Evolutionary conservation across 768 basidiomycete genomes (phyloP), one percentile per base, ranked within the genome.

Genomic region (Mycena leptocephala): DNA sequence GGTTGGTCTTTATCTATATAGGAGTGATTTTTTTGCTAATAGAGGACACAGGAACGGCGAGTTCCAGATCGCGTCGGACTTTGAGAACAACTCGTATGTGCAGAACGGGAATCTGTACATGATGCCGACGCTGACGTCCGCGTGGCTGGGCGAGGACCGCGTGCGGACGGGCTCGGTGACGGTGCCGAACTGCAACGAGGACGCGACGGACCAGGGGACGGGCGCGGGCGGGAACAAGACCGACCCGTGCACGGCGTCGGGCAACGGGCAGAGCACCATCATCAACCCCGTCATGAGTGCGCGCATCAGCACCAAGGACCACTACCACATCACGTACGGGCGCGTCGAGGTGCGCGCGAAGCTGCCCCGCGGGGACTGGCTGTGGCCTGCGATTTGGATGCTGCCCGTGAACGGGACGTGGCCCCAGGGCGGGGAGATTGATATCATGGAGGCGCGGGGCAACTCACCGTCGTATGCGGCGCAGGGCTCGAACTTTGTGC

Each of bases 211-310:
- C n/a, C n/a, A n/a, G n/a, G n/a, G n/a, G n/a, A n/a, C n/a, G n/a
- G n/a, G n/a, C n/a, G n/a, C n/a, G n/a, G n/a, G n/a, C n/a, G n/a
- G n/a, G n/a, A 67, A 83, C 74, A 66, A 81, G 83, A 81, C 83
- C 80, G 83, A n/a, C n/a, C n/a, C 88, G 79, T 88, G 92, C 83
- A 79, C 84, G 79, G 87, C 87, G 78, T 56, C 85, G 77, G 63
- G 89, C 83, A 65, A 86, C 84, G 77, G 82, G 82, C 77, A 88
- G 80, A 80, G 88, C 69, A 80, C 88, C 1, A 85, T 92, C 1
- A 93, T 97, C 84, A 94, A 93, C 78, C 96, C 96, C 3, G 93
- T 95, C 22, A 91, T 91, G 87, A 92, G 90, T 70, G 95, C 95
- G 14, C 90, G 95, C 35, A 87, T 97, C 78, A 92, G 88, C 77